Percentiles rank a stretch among this genome's conserved stretches.
Conservation (phyloP, 345 rosid genomes). For the Eucalyptus rudis region DNA sequence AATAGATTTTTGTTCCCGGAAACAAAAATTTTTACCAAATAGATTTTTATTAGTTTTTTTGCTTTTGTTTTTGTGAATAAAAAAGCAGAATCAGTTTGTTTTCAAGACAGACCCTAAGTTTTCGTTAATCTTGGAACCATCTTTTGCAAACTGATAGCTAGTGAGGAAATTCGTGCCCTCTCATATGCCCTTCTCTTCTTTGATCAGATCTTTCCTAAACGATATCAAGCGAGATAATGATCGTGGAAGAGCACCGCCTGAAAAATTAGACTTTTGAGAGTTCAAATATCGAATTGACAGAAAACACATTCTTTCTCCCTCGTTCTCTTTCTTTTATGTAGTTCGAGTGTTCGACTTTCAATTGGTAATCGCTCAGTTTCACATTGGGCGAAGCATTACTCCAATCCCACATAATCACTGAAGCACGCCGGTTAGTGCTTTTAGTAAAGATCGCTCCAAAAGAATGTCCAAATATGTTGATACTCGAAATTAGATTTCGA, state of each 20-base stretch:
- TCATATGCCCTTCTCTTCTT: neutral
- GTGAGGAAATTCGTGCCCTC: neutral
- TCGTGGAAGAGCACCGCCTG: neutral
- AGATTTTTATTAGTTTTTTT: too few species aligned
- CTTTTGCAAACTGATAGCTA: neutral
- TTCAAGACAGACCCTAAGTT: rapidly evolving
- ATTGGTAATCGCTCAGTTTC: neutral
- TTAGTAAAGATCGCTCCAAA: neutral
- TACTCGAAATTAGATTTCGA: neutral
- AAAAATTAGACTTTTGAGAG: neutral
- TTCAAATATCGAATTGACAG: neutral
- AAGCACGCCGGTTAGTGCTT: neutral
- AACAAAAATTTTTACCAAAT: too few species aligned
- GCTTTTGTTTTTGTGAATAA: rapidly evolving
- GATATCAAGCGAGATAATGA: neutral
- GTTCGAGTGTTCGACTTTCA: neutral
- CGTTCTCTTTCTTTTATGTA: neutral
- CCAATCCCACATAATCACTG: neutral
- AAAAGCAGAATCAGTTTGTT: rapidly evolving
- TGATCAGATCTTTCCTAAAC: neutral
- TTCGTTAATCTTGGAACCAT: neutral
- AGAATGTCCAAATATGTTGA: neutral
- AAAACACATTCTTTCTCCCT: neutral
- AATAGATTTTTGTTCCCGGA: rapidly evolving
- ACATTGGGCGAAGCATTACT: neutral